Evolutionary conservation across 2,329 filamentous ascomycete species (phyloP), one percentile per base, ranked within the genome.

Genomic region (Fusarium sp.): DNA sequence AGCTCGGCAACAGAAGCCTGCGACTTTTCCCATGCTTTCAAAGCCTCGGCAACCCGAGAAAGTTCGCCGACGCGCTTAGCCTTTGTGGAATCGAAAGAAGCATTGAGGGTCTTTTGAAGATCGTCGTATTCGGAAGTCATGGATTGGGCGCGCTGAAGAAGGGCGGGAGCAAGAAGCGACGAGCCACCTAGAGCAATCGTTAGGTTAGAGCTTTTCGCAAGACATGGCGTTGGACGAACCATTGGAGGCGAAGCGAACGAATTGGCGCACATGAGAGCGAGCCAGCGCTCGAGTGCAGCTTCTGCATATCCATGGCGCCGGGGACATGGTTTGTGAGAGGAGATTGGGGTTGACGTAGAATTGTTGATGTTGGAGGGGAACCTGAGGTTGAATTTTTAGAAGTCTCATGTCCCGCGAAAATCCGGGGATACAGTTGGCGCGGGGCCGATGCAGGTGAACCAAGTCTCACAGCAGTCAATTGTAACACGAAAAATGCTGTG

Each of bases 11-110:
- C 83, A 24, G 89, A 87, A 2, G 84, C 82, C 40, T 86, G 85
- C 0, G 89, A 86, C 16, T 82, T 80, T 46, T 92, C 87, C 85
- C 89, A 92, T 72, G 89, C 87, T 65, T 84, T 85, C 68, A 93
- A 82, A 16, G 91, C 91, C 12, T 82, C 75, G 5, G 88, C 87
- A 10, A 93, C 88, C 20, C 85, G 83, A 51, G 87, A 87, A 40
- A 92, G 84, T 80, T 92, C 90, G 75, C 91, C 91, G 2, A 87
- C 84, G 40, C 91, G 87, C 75, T 89, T 91, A 0, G 90, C 90
- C 5, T 84, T 86, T 60, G 86, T 86, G 0, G 85, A 76, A 74
- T 92, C 89, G 78, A 91, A 93, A 56, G 84, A 82, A 31, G 84
- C 82, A 46, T 85, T 85, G 24, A 92, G 86, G 20, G 84, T 80